Conservation (phyloP, 305 asterid genomes). For the Solanum aculeatissimum region DNA sequence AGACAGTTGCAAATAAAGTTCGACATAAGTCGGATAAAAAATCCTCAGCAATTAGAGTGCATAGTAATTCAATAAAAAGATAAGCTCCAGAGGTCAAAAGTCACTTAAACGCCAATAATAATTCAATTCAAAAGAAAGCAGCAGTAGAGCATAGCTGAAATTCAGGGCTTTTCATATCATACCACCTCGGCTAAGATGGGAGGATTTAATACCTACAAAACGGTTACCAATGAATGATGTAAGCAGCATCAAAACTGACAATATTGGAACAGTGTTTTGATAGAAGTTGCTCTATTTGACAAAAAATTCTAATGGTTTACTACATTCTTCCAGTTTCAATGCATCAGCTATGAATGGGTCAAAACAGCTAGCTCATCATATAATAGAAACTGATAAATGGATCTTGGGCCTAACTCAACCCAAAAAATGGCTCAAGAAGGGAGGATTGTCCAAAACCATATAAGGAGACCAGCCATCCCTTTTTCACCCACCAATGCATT, state of each 20-base stretch:
- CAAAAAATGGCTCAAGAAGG: background rate
- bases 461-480: background rate
- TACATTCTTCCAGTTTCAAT: background rate
- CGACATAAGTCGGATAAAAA: background rate
- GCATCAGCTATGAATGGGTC: background rate
- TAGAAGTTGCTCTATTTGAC: background rate
- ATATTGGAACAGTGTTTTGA: background rate
- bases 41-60: background rate
- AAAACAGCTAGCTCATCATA: background rate
- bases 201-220: background rate
- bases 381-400: background rate
- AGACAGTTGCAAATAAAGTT: background rate
- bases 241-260: background rate
- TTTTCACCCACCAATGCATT: background rate
- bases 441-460: background rate
- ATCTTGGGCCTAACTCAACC: background rate
- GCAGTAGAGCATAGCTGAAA: background rate
- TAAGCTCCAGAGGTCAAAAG: background rate
- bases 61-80: background rate
- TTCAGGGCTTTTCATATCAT: background rate
- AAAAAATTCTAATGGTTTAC: background rate
- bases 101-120: background rate
- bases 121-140: background rate
- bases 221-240: background rate
- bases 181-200: background rate